Percentiles rank a stretch among this genome's conserved stretches.
Conservation (phyloP, 352 stramenopile species). For the Pythium rishiriense region DNA sequence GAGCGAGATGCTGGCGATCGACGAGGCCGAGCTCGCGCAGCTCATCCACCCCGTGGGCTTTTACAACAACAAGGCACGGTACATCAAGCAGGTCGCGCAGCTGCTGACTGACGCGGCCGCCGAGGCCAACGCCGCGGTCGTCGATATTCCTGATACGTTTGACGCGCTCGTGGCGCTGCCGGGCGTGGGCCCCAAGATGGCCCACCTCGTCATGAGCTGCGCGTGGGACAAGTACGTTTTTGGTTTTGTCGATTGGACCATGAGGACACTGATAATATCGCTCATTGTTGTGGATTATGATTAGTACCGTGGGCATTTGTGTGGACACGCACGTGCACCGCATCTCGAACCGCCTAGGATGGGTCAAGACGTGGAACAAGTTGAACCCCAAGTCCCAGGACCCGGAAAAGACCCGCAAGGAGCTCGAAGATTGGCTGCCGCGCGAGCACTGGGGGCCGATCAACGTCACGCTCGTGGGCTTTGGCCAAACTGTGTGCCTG, state of each 20-base stretch:
- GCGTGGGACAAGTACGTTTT: conserved; percentile 87
- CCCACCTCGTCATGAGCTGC: conserved; percentile 93
- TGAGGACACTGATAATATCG: background rate
- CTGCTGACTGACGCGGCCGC: conserved; percentile 48
- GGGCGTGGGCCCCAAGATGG: conserved; percentile 97
- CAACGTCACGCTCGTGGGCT: conserved; percentile 94
- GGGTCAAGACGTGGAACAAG: conserved; percentile 90
- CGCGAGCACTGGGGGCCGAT: conserved; percentile 87
- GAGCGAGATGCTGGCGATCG: conserved; percentile 82
- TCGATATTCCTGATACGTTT: conserved; percentile 92
- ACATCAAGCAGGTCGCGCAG: conserved; percentile 86
- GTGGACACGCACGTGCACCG: conserved; percentile 98
- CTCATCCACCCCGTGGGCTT: conserved; percentile 94
- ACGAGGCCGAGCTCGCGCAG: conserved; percentile 80
- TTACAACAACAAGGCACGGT: conserved; percentile 96
- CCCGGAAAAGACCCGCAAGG: conserved; percentile 92
- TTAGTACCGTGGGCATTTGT: conserved; percentile 89
- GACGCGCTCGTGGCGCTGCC: conserved; percentile 89
- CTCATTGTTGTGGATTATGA: conserved; percentile 13
- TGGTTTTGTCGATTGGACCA: background rate
- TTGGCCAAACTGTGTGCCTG: conserved; percentile 93
- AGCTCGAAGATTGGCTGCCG: conserved; percentile 95
- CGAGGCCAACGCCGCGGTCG: conserved; percentile 24
- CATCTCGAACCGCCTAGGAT: conserved; percentile 95
- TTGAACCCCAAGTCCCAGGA: conserved; percentile 73